These are phyloP conservation scores for Cryptococcus neoformans DNA, from an alignment of 1,284 basidiomycete genomes.

Conservation along the genomic window DNA sequence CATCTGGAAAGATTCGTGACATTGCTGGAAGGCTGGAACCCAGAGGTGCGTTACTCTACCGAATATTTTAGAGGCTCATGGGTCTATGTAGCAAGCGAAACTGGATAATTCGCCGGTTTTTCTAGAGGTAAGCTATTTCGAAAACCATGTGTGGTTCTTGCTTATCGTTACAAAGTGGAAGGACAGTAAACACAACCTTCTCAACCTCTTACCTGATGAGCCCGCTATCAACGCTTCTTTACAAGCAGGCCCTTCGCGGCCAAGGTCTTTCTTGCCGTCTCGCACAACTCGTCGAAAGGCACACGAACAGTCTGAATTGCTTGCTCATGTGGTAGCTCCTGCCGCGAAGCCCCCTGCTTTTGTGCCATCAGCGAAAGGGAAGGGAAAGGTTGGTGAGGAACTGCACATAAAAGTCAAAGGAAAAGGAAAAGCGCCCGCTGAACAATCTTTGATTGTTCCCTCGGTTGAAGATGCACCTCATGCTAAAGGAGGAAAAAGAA, in stretches of 20 bases:
- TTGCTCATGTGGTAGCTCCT: slow-evolving; percentile 19
- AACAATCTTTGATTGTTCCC: no score
- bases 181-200: slow-evolving; percentile 29
- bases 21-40: slow-evolving; percentile 67
- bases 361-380: slow-evolving; percentile 8
- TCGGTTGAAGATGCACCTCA: not conserved
- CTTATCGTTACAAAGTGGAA: slow-evolving; percentile 26
- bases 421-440: slow-evolving; percentile 14
- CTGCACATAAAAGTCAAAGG: slow-evolving; percentile 6
- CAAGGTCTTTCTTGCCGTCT: slow-evolving; percentile 17
- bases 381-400: slow-evolving; percentile 1
- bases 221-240: slow-evolving; percentile 1
- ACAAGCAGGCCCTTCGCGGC: slow-evolving; percentile 30
- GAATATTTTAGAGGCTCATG: not conserved
- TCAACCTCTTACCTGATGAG: slow-evolving; percentile 24
- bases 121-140: slow-evolving; percentile 61
- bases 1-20: slow-evolving; percentile 76
- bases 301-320: slow-evolving; percentile 31
- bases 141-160: slow-evolving; percentile 7
- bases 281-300: slow-evolving; percentile 41
- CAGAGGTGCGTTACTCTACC: slow-evolving; percentile 55
- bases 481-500: slow-evolving; percentile 9
- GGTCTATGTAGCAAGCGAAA: slow-evolving; percentile 61
- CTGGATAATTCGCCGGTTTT: slow-evolving; percentile 69
- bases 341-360: not conserved